These are phyloP conservation scores for Mycena indigotica DNA, from an alignment of 768 basidiomycete genomes.

Conservation along the genomic window DNA sequence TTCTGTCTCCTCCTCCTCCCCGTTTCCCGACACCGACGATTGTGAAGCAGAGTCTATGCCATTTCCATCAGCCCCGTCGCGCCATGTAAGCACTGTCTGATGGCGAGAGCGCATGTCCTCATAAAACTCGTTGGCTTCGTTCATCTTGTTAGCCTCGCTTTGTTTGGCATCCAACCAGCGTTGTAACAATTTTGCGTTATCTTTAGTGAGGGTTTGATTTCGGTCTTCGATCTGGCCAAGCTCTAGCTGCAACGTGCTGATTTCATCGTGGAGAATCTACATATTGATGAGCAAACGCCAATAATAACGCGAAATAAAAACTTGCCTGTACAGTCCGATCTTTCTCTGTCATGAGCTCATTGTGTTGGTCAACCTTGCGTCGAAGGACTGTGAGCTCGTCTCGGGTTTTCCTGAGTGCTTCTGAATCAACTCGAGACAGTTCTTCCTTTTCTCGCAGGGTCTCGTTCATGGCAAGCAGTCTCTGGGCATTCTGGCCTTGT, in stretches of 20 bases:
- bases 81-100: constrained; percentile 61
- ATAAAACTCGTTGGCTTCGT: constrained; percentile 88
- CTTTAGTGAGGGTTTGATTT: constrained; percentile 82
- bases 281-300: constrained; percentile 7
- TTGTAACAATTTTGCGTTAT: constrained; percentile 93
- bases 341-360: constrained; percentile 85
- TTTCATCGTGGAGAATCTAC: constrained; percentile 93
- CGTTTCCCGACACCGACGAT: constrained; percentile 69
- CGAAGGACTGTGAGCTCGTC: constrained; percentile 74
- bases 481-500: constrained; percentile 93
- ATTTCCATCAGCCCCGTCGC: constrained; percentile 43
- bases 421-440: constrained; percentile 75
- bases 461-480: constrained; percentile 91
- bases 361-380: constrained; percentile 81
- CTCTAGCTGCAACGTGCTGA: constrained; percentile 88
- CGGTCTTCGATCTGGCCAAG: constrained; percentile 86
- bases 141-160: constrained; percentile 90
- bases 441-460: constrained; percentile 94
- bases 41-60: constrained; percentile 35
- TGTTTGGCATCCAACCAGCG: constrained; percentile 98
- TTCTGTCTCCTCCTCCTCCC: constrained; percentile 52
- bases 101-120: constrained; percentile 82
- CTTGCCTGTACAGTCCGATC: constrained; percentile 86
- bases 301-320: constrained; percentile 17
- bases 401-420: constrained; percentile 72